phyloP scores from a whole-genome alignment of 495 filamentous ascomycete species.

The Penicillium egyptiacum region DNA sequence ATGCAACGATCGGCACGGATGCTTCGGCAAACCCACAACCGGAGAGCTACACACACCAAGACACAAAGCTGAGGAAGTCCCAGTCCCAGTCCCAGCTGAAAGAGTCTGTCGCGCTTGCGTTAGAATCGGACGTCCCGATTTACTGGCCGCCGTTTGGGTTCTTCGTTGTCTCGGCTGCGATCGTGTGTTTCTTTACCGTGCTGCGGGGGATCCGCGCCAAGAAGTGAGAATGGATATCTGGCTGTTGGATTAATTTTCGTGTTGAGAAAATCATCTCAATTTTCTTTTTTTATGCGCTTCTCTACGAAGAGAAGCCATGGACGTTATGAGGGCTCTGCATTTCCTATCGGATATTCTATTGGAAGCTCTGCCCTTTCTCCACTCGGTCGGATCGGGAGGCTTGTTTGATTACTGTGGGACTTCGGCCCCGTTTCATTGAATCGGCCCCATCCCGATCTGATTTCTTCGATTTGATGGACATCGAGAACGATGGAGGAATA shows the following conservation, averaged over 20 bases:
- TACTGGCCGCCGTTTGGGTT: constrained; percentile 8
- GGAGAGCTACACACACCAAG: background rate
- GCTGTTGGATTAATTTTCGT: background rate
- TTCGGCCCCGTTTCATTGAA: background rate
- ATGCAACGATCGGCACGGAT: constrained; percentile 22
- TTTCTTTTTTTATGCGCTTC: background rate
- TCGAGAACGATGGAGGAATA: background rate
- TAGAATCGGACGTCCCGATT: background rate
- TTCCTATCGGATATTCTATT: background rate
- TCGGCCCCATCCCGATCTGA: background rate
- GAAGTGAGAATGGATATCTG: constrained; percentile 13
- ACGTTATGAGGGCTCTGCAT: background rate
- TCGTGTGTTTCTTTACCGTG: constrained; percentile 19
- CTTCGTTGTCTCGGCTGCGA: constrained; percentile 12
- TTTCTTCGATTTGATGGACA: background rate
- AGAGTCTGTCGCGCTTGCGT: background rate
- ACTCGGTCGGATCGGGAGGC: background rate
- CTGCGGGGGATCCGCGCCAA: constrained; percentile 15
- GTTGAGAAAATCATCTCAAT: background rate
- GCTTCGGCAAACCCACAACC: background rate
- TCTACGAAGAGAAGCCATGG: background rate
- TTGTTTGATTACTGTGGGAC: background rate
- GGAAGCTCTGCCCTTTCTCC: background rate
- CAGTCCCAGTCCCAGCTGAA: background rate
- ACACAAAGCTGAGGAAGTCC: background rate